Evolutionary conservation across 108 stramenopile species (phyloP).

Genomic region (Cyclotella kingstonii): DNA sequence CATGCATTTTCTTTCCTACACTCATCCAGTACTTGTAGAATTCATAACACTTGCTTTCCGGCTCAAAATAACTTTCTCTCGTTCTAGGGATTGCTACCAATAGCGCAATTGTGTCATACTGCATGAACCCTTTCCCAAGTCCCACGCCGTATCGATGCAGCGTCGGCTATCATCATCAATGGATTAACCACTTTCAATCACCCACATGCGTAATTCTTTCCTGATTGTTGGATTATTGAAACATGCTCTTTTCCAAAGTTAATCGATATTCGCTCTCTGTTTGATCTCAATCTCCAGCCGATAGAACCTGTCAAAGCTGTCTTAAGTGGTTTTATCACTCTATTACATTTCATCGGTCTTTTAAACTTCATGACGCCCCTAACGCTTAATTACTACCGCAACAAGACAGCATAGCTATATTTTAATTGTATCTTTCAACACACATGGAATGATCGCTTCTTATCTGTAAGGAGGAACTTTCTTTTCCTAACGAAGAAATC

Average conservation of each 20-base stretch:
- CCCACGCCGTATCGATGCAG: slow-evolving; percentile 43
- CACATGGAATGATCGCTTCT: too few species aligned
- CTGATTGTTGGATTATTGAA: slow-evolving; percentile 26
- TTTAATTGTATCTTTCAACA: too few species aligned
- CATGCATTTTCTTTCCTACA: too few species aligned
- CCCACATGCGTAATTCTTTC: slow-evolving; percentile 31
- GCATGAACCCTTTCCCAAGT: slow-evolving; percentile 45
- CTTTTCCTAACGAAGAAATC: too few species aligned
- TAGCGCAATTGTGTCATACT: slow-evolving; percentile 46
- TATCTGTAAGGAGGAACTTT: too few species aligned
- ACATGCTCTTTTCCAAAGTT: slow-evolving; percentile 40
- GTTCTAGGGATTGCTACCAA: slow-evolving; percentile 39
- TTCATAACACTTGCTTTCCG: background rate
- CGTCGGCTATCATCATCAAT: slow-evolving; percentile 27
- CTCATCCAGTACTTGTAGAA: background rate
- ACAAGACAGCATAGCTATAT: too few species aligned
- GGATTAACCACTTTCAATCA: slow-evolving; percentile 47
- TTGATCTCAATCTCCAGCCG: slow-evolving; percentile 47
- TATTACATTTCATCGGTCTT: too few species aligned
- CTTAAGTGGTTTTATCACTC: too few species aligned
- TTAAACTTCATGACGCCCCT: too few species aligned
- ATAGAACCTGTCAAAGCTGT: slow-evolving; percentile 45
- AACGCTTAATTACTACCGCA: too few species aligned
- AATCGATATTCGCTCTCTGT: slow-evolving; percentile 40
- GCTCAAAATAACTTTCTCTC: slow-evolving; percentile 39